These are phyloP conservation scores for Aristolochia contorta DNA, from an alignment of 164 flowering plant genomes.

Conservation along the genomic window DNA sequence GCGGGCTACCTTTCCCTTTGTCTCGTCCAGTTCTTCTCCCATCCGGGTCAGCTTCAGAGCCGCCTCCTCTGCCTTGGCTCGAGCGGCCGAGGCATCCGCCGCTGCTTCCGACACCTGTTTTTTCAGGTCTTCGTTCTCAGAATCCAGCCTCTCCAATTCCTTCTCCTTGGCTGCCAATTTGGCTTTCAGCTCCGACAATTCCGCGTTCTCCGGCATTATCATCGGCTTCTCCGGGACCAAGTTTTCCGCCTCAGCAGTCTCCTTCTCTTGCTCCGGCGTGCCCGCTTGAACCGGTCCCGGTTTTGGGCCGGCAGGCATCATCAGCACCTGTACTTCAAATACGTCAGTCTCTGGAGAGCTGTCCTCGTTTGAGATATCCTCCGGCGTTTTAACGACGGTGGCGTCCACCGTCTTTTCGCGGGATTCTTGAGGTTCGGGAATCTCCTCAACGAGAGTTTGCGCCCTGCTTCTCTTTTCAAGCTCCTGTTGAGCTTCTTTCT, in stretches of 20 bases:
- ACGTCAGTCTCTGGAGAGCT: constrained; percentile 55
- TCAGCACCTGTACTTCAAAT: constrained; percentile 47
- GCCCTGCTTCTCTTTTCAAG: constrained; percentile 33
- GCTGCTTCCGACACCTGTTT: constrained; percentile 30
- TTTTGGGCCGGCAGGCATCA: constrained; percentile 3
- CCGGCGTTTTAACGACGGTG: constrained; percentile 2
- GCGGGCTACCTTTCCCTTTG: constrained; percentile 18
- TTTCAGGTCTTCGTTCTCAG: constrained; percentile 42
- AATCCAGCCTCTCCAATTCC: constrained; percentile 25
- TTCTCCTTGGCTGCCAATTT: constrained; percentile 41
- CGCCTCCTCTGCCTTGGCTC: constrained; percentile 33
- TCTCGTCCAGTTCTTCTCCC: constrained; percentile 26
- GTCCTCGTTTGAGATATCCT: constrained; percentile 12
- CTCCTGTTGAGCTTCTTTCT: constrained; percentile 57
- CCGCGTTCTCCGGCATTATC: constrained; percentile 20
- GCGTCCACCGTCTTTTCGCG: neutral
- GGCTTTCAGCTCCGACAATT: constrained; percentile 34
- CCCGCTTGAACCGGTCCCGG: neutral
- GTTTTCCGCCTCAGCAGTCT: too few species aligned
- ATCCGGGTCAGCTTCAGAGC: constrained; percentile 23
- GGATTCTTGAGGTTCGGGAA: constrained; percentile 16
- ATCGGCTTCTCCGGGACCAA: constrained; percentile 15
- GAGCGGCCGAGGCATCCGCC: constrained; percentile 22
- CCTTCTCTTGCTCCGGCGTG: too few species aligned
- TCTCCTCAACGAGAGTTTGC: constrained; percentile 13